Base-by-base conservation (phyloP, 116 monocot species). In the Posidonia oceanica region DNA sequence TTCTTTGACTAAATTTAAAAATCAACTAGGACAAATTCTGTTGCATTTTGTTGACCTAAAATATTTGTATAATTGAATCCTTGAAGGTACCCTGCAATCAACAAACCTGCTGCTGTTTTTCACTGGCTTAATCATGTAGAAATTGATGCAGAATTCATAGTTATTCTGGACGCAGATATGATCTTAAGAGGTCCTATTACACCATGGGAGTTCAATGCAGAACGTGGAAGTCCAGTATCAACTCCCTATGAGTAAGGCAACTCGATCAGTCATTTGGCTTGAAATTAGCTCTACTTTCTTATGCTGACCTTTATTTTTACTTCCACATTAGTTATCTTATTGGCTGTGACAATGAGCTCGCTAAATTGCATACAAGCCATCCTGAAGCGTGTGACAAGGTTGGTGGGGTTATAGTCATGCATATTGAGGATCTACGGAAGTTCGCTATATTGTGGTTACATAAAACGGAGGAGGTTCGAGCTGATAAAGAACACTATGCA, bases 81-180 rank as follows among this genome's bases (percentile, higher is more conserved):
- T 70, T 67, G 14, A 67, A 98, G 98, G 98, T 98, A 98, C 42
- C 98, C 98, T n/a, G 98, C 98, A 54, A 98, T 98, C 54, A 98
- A 98, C 78, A 98, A 98, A 68, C 98, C 93, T 60, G 98, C 98
- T 21, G 86, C 87, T 69, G 98, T 98, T 84, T 79, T 86, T 63
- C 98, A 98, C 76, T 98, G 98, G 98, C 72, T 98, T 44, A 90
- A 93, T 69, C 93, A 98, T 76, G 90, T 82, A 37, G 70, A 84
- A 20, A 88, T 77, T 59, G 93, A 93, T 83, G 98, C 98, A 41
- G 93, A 93, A 63, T 98, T 77, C 75, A 81, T 98, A 62, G 88
- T 98, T 53, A 98, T 98, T 81, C 72, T 98, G 40, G 98, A 98
- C 75, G 93, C 98, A 52, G 98, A 98, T 80, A 98, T 98, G 98